Percentiles rank a stretch among this genome's conserved stretches.
Evolutionary conservation across 2,329 filamentous ascomycete species (phyloP).

Genomic region (Chlorencoelia australis): DNA sequence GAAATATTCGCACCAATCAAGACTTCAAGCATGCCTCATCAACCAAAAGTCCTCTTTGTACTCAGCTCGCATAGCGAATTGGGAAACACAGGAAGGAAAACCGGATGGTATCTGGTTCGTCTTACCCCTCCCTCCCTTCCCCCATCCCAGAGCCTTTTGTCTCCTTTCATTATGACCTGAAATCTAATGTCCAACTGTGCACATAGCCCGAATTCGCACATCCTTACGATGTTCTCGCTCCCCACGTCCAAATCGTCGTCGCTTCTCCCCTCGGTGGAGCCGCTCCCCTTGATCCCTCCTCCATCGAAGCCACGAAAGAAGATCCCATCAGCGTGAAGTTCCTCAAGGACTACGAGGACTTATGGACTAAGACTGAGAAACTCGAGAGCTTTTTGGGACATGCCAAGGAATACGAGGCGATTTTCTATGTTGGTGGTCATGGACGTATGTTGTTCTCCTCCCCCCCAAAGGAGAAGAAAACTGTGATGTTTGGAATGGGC

Average conservation of each 20-base stretch:
- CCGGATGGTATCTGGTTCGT: slow-evolving; percentile 42
- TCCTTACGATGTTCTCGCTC: slow-evolving; percentile 34
- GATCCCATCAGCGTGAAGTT: slow-evolving; percentile 32
- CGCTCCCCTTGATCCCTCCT: slow-evolving; percentile 36
- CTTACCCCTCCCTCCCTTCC: not conserved
- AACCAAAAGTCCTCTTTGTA: slow-evolving; percentile 41
- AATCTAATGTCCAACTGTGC: slow-evolving; percentile 15
- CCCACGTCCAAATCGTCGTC: slow-evolving; percentile 31
- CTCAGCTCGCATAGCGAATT: slow-evolving; percentile 34
- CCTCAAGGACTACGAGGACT: slow-evolving; percentile 34
- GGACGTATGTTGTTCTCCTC: slow-evolving; percentile 38
- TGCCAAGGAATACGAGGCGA: slow-evolving; percentile 41
- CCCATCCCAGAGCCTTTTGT: not conserved
- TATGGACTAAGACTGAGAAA: slow-evolving; percentile 45
- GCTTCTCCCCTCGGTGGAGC: slow-evolving; percentile 35
- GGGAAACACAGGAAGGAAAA: slow-evolving; percentile 31
- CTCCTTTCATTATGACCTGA: not conserved
- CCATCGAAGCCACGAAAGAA: slow-evolving; percentile 32
- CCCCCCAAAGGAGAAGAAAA: too few species aligned
- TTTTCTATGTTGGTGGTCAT: slow-evolving; percentile 50
- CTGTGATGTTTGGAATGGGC: too few species aligned
- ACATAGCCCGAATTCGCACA: slow-evolving; percentile 39
- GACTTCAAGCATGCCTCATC: slow-evolving; percentile 2
- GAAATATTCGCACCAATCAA: slow-evolving; percentile 1
- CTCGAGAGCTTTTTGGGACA: slow-evolving; percentile 36